Conservation (phyloP, 192 early-diverging fungal species). For the Pilaira anomala region DNA sequence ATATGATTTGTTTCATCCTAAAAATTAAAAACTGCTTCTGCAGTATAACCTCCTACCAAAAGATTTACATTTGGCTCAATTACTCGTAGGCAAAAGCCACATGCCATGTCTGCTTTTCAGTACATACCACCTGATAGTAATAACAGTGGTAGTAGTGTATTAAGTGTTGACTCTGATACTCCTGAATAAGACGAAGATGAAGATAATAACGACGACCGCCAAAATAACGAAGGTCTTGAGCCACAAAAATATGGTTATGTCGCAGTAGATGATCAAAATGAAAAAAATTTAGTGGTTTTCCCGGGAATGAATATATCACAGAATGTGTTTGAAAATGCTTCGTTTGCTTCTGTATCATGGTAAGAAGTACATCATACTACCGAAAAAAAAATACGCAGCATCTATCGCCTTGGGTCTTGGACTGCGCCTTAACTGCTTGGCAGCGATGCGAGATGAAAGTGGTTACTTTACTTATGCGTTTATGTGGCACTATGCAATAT, state of each 20-base stretch:
- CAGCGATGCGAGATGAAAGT: conserved; percentile 26
- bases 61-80: not conserved
- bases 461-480: conserved; percentile 26
- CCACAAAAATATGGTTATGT: conserved; percentile 17
- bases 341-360: conserved; percentile 22
- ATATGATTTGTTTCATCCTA: conserved; percentile 1
- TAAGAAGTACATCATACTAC: conserved; percentile 10
- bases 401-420: conserved; percentile 20
- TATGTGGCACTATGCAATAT: conserved; percentile 12
- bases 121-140: conserved; percentile 12
- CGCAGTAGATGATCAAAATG: conserved; percentile 24
- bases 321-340: conserved; percentile 17
- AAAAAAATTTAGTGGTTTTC: conserved; percentile 28
- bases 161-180: not conserved
- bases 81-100: not conserved
- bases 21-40: not conserved
- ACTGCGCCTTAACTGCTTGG: conserved; percentile 26
- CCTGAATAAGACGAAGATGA: conserved; percentile 1
- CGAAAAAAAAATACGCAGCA: not conserved
- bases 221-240: not conserved
- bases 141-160: too few species aligned
- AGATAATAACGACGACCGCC: not conserved
- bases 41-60: not conserved
- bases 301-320: conserved; percentile 5
- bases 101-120: conserved; percentile 16